Percentiles rank a stretch among this genome's conserved stretches.
These are phyloP conservation scores for Centrapalus pauciflorus DNA, from an alignment of 129 eudicot genomes.

Conservation along the genomic window DNA sequence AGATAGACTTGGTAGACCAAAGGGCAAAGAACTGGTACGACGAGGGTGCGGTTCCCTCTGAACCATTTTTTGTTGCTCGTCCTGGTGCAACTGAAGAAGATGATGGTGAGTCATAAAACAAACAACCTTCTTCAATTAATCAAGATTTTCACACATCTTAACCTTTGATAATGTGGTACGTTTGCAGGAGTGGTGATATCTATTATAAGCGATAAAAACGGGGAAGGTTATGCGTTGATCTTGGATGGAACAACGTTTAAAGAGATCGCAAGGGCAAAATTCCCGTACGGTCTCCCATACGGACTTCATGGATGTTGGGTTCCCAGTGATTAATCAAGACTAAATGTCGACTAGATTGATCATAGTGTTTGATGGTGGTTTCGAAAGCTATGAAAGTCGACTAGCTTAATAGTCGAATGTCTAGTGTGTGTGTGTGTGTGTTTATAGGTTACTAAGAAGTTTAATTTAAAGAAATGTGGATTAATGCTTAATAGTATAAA, in stretches of 20 bases:
- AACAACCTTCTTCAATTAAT: too few relatives aligned
- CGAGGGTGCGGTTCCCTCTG: conserved; percentile 87
- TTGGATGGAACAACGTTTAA: conserved; percentile 77
- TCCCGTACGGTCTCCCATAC: conserved; percentile 94
- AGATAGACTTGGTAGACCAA: conserved; percentile 67
- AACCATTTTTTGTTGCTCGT: conserved; percentile 86
- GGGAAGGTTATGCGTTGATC: conserved; percentile 81
- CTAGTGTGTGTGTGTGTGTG: neutral
- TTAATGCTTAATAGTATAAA: too few relatives aligned
- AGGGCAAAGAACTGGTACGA: conserved; percentile 88
- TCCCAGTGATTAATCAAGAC: conserved; percentile 40
- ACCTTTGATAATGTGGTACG: neutral
- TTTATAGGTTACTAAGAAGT: too few relatives aligned
- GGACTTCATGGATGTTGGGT: conserved; percentile 99
- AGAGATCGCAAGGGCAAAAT: conserved; percentile 95
- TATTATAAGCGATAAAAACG: conserved; percentile 73
- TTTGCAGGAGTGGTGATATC: conserved; percentile 78
- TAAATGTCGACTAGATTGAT: too few relatives aligned
- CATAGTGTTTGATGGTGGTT: too few relatives aligned
- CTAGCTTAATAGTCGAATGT: neutral
- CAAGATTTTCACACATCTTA: too few relatives aligned
- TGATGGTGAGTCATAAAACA: conserved; percentile 81
- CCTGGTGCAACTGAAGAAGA: conserved; percentile 94
- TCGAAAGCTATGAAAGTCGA: neutral
- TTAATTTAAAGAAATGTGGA: too few relatives aligned